phyloP scores from a whole-genome alignment of 2,329 filamentous ascomycete genomes.

The Grosmannia penicillata region DNA sequence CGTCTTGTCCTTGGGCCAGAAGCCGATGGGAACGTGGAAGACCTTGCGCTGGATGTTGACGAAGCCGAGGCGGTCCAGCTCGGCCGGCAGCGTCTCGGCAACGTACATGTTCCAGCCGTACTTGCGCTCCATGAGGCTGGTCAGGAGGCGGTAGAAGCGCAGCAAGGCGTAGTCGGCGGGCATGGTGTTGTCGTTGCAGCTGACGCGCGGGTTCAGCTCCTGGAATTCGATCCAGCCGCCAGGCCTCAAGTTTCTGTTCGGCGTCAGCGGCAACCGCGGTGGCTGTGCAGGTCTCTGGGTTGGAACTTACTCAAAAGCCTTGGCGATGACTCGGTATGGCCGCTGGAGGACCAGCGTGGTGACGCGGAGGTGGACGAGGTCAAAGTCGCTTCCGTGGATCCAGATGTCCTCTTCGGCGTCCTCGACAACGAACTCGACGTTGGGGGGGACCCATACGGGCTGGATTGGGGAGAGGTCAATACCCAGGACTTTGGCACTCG shows the following conservation, averaged over 20 bases:
- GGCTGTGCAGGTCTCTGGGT: background rate
- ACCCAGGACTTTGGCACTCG: conserved; percentile 29
- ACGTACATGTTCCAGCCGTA: conserved; percentile 23
- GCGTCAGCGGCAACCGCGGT: background rate
- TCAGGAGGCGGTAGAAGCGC: conserved; percentile 15
- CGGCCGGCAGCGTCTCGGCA: conserved; percentile 16
- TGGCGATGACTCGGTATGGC: conserved; percentile 29
- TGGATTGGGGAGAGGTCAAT: conserved; percentile 29
- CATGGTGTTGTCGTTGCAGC: conserved; percentile 29
- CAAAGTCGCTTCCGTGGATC: conserved; percentile 40
- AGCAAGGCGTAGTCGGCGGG: conserved; percentile 22
- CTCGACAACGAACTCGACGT: conserved; percentile 33
- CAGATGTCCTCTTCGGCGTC: conserved; percentile 39
- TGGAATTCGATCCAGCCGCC: conserved; percentile 38
- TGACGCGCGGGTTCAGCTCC: conserved; percentile 24
- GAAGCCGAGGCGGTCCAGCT: conserved; percentile 26
- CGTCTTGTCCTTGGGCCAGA: conserved; percentile 25
- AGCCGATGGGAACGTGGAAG: conserved; percentile 29
- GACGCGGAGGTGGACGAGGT: conserved; percentile 45
- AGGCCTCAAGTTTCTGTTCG: conserved; percentile 21
- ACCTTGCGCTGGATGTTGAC: conserved; percentile 23
- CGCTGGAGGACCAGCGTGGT: conserved; percentile 38
- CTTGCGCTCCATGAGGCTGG: conserved; percentile 12
- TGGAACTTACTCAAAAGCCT: conserved; percentile 25
- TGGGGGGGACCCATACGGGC: conserved; percentile 34